These are phyloP conservation scores for Apodospora peruviana DNA, from an alignment of 495 filamentous ascomycete genomes.

Conservation along the genomic window DNA sequence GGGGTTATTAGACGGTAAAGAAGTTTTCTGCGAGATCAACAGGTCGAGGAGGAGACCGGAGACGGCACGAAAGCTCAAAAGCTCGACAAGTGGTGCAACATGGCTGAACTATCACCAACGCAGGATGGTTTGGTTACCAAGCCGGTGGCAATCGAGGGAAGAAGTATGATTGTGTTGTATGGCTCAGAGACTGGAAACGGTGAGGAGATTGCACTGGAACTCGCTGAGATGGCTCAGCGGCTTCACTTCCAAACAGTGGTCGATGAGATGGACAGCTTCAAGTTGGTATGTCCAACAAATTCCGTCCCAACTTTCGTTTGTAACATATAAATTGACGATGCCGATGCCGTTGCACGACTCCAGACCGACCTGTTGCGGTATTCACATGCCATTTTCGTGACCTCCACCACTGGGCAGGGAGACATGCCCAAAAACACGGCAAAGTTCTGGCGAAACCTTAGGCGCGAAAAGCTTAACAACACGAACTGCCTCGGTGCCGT, in stretches of 20 bases:
- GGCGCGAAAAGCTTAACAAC: constrained; percentile 70
- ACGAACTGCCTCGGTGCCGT: constrained; percentile 60
- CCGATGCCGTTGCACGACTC: no score
- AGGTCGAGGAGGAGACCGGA: no score
- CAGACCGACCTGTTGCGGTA: constrained; percentile 44
- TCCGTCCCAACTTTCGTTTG: constrained; percentile 16
- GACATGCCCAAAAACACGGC: constrained; percentile 78
- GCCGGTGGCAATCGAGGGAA: constrained; percentile 21
- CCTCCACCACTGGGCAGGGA: constrained; percentile 93
- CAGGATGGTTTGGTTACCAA: no score
- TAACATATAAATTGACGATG: constrained; percentile 25
- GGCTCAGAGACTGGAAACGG: constrained; percentile 93
- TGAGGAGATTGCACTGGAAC: constrained; percentile 80
- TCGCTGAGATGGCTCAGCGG: constrained; percentile 65
- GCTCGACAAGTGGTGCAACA: no score
- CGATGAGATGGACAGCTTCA: constrained; percentile 67
- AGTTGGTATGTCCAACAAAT: constrained; percentile 54
- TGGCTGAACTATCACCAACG: no score
- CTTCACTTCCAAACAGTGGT: constrained; percentile 72
- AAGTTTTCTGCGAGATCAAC: no score
- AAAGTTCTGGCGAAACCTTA: constrained; percentile 78
- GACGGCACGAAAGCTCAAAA: no score
- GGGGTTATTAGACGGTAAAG: no score
- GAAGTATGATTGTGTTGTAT: constrained; percentile 77
- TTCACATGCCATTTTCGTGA: constrained; percentile 66